Base-by-base conservation (phyloP, 768 basidiomycete genomes). In the Hirschioporus abietinus region DNA sequence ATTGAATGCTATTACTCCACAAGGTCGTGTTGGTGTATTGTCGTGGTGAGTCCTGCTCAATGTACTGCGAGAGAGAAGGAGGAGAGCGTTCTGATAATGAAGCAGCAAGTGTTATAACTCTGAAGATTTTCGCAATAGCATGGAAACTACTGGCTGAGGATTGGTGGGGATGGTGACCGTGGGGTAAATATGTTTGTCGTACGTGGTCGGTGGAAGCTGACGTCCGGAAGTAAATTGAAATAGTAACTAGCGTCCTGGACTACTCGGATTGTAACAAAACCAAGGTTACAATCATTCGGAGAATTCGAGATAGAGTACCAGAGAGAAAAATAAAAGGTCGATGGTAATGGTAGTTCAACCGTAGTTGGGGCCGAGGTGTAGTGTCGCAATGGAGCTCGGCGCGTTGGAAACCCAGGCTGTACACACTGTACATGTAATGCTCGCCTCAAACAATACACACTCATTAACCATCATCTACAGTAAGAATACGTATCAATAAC, bases 61-160 rank as follows among this genome's bases (percentile, higher is more conserved):
- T 20, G 42, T 6, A 52, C 42, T 5, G 20, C 42, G 42, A 52
- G 12, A 52, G 12, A 52, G 42, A 52, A 20, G 42, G 15, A 20
- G 42, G 12, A 52, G 20, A 20, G 12, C 15, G 42, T 15, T 15
- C 20, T 15, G 42, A 52, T 52, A 52, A 20, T 3, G 20, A 52
- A 20, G 42, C 20, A 20, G 15, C 2, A 20, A 52, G 42, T 52
- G 20, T 52, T 52, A 52, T 52, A 52, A 52, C 20, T 52, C 12
- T 52, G 42, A 12, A 52, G 42, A 52, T 52, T 52, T 52, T 15
- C 42, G 42, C 4, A 52, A 52, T 52, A 52, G 42, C 42, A 52
- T 52, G 42, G 42, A 52, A 52, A 52, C 42, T 52, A 52, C 42
- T 52, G 42, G 42, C 42, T 52, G 42, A 52, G 42, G 42, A 52